phyloP scores from a whole-genome alignment of 257 asterid genomes.

The Jacaranda mimosifolia region DNA sequence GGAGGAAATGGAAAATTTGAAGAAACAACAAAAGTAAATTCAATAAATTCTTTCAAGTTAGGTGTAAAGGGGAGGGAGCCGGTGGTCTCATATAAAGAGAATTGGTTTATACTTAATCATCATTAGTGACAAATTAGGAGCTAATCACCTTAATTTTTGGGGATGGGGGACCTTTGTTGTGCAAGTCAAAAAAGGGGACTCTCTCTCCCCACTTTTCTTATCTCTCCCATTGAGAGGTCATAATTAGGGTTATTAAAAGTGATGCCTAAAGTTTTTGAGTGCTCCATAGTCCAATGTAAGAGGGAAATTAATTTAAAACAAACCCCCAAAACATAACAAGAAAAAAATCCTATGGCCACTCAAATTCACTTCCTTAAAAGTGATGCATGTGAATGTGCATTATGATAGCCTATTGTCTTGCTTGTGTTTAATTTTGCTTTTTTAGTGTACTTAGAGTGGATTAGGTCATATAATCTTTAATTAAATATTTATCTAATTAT shows the following conservation, averaged over 20 bases:
- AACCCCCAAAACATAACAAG: not conserved
- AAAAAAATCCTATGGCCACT: conserved; percentile 30
- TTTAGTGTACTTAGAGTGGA: conserved; percentile 6
- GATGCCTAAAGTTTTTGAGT: conserved; percentile 37
- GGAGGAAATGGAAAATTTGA: conserved; percentile 24
- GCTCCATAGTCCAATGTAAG: conserved; percentile 37
- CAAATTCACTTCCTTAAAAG: conserved; percentile 37
- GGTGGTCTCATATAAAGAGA: conserved; percentile 37
- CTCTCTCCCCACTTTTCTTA: not conserved
- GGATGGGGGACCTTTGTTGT: conserved; percentile 13
- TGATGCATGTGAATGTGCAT: conserved; percentile 70
- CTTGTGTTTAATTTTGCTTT: conserved; percentile 48
- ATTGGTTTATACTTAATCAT: conserved; percentile 35
- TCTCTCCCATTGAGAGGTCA: conserved; percentile 44
- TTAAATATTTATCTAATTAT: not conserved
- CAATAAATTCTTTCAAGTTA: conserved; percentile 31
- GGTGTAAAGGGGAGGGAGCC: conserved; percentile 25
- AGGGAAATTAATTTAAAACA: conserved; percentile 24
- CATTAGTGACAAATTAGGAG: conserved; percentile 29
- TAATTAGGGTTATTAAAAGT: conserved; percentile 52
- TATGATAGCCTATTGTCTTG: conserved; percentile 73
- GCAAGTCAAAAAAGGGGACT: conserved; percentile 50
- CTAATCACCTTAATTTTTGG: conserved; percentile 52
- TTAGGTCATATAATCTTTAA: conserved; percentile 22
- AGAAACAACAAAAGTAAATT: conserved; percentile 19